phyloP scores from a whole-genome alignment of 345 rosid species.

The Hibiscus tridactylites region DNA sequence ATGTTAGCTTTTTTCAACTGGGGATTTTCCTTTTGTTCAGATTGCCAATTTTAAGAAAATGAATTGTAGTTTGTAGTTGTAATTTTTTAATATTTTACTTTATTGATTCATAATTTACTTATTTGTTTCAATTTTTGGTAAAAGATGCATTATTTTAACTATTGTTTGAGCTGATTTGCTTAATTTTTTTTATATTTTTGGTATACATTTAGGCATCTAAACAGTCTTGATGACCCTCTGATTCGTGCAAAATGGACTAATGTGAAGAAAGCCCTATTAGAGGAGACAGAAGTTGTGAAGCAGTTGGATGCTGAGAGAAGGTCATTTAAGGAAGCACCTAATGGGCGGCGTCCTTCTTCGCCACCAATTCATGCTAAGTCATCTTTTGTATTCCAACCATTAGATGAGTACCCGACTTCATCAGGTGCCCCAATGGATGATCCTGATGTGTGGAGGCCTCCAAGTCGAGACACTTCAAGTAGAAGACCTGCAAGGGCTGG shows the following conservation, averaged over 20 bases:
- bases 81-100: background rate
- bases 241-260: conserved; percentile 80
- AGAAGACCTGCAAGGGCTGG: conserved; percentile 79
- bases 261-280: conserved; percentile 75
- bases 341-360: conserved; percentile 68
- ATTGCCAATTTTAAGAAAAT: background rate
- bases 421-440: conserved; percentile 83
- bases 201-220: background rate
- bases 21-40: background rate
- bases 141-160: background rate
- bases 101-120: background rate
- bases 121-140: background rate
- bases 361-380: conserved; percentile 83
- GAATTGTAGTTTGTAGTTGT: background rate
- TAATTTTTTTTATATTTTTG: too few relatives aligned
- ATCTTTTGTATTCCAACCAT: conserved; percentile 85
- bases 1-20: background rate
- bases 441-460: conserved; percentile 99
- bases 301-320: conserved; percentile 89
- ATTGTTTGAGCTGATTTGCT: background rate
- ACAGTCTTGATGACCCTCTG: background rate
- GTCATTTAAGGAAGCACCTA: conserved; percentile 77
- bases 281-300: conserved; percentile 90
- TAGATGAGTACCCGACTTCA: conserved; percentile 94
- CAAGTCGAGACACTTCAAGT: conserved; percentile 61